A percentile compares a stretch with the other conserved stretches of the same genome.
Conservation (phyloP, 768 basidiomycete genomes). For the Pisolithus orientalis region DNA sequence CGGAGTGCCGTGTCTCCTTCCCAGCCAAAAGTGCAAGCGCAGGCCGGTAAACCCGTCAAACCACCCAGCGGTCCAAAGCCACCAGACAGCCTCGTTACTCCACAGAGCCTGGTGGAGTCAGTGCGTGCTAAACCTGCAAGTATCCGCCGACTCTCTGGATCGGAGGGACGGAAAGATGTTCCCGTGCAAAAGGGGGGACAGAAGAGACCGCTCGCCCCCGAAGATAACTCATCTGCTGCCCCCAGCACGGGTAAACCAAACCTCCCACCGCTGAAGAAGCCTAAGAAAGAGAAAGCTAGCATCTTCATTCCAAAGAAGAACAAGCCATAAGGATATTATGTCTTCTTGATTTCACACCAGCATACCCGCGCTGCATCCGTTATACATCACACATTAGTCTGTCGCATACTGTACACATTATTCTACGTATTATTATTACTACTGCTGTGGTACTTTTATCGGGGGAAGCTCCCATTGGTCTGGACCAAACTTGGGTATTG, state of each 20-base stretch:
- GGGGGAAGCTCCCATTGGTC: conserved; percentile 86
- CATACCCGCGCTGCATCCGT: too few species aligned
- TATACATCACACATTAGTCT: not conserved
- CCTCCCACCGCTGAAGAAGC: conserved; percentile 25
- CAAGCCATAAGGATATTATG: conserved; percentile 18
- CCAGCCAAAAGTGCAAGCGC: conserved; percentile 12
- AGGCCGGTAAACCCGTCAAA: conserved; percentile 15
- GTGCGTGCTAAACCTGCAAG: conserved; percentile 19
- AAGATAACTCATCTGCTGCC: conserved; percentile 13
- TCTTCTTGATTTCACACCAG: not conserved
- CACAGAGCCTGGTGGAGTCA: conserved; percentile 29
- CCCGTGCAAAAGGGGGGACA: conserved; percentile 5
- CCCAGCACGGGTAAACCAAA: conserved; percentile 17
- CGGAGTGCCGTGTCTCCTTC: conserved; percentile 11
- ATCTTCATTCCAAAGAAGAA: conserved; percentile 64
- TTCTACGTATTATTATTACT: conserved; percentile 15
- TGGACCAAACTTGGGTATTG: conserved; percentile 80
- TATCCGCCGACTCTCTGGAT: conserved; percentile 6
- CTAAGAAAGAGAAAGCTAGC: conserved; percentile 28
- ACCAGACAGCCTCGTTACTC: conserved; percentile 32
- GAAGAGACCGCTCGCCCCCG: conserved; percentile 14
- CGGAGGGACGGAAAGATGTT: conserved; percentile 5
- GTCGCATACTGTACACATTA: not conserved
- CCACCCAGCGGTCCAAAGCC: conserved; percentile 11
- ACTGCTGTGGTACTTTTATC: conserved; percentile 17